Base-by-base conservation (phyloP, 2,329 filamentous ascomycete species). In the Sporothrix brunneoviolacea region DNA sequence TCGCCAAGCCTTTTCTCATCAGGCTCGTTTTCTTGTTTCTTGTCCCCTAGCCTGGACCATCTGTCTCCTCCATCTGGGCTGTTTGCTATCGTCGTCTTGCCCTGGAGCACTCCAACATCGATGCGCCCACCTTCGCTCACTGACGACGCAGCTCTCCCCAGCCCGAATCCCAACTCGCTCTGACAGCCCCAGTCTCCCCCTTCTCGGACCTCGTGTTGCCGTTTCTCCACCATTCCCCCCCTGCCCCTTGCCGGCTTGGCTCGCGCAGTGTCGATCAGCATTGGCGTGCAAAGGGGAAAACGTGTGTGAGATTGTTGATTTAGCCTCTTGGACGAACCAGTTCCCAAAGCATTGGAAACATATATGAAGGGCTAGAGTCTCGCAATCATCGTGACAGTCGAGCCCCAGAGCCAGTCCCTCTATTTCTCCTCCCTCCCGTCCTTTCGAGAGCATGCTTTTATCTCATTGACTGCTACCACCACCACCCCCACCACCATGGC, bases 171-270 rank as follows among this genome's bases (percentile, higher is more conserved):
- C n/a, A n/a, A n/a, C n/a, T n/a, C n/a, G n/a, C n/a, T n/a, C n/a
- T n/a, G n/a, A n/a, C n/a, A n/a, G n/a, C n/a, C n/a, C n/a, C n/a
- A n/a, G n/a, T 37, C 33, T 37, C 19, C 30, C 33, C 22, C 33
- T 18, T 37, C 44, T 47, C 44, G 44, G 44, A 39, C 35, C 44
- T 39, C 44, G 35, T 39, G 44, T 47, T 47, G 35, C 44, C 44
- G 44, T 30, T 39, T 36, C 33, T 32, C 32, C 44, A 18, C 43
- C 33, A n/a, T 18, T 13, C 21, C 22, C 22, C 44, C 32, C 33
- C 18, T 18, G 30, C 35, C 22, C 36, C 36, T 40, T 48, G 30
- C 27, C 24, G 45, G 24, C 37, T 48, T 28, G 45, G 24, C 32
- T 22, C 16, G 8, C 35, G 16, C 36, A 40, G 33, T 35, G 36